Evolutionary conservation across 2,329 filamentous ascomycete species (phyloP).

Genomic region (Pseudogymnoascus sp.): DNA sequence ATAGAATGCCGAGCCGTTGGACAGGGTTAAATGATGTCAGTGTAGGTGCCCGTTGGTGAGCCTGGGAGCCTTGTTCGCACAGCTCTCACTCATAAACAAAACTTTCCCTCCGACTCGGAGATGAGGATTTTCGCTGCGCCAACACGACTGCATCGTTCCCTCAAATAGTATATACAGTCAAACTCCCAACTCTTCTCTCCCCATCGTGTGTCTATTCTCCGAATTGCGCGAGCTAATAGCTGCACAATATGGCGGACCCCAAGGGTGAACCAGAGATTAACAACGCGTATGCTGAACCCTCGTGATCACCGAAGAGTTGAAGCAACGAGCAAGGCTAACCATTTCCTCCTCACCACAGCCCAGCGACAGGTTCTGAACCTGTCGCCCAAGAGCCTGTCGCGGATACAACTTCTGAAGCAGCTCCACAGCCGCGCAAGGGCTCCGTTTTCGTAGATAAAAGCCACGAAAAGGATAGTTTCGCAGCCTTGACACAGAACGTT

Average conservation of each 20-base stretch:
- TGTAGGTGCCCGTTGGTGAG: not conserved
- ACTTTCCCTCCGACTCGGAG: not conserved
- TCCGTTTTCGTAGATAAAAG: slow-evolving; percentile 18
- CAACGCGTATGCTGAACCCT: not conserved
- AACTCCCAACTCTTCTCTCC: not conserved
- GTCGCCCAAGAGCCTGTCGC: not conserved
- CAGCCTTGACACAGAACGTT: slow-evolving; percentile 19
- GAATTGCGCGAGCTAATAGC: not conserved
- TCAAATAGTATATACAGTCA: not conserved
- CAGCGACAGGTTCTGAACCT: not conserved
- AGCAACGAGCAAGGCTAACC: not conserved
- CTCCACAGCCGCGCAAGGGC: slow-evolving; percentile 12
- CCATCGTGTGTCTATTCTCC: not conserved
- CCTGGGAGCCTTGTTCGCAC: not conserved
- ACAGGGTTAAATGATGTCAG: slow-evolving; percentile 6
- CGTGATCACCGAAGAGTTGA: not conserved
- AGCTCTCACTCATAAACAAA: slow-evolving; percentile 2
- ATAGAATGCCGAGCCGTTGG: not conserved
- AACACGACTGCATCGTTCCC: not conserved
- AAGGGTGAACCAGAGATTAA: not conserved
- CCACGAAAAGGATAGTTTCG: slow-evolving; percentile 18
- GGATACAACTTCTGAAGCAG: not conserved
- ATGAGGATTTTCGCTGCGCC: not conserved
- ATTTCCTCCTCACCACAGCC: not conserved
- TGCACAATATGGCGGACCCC: not conserved